These are phyloP conservation scores for Fistulina hepatica DNA, from an alignment of 1,284 basidiomycete species.

Conservation along the genomic window DNA sequence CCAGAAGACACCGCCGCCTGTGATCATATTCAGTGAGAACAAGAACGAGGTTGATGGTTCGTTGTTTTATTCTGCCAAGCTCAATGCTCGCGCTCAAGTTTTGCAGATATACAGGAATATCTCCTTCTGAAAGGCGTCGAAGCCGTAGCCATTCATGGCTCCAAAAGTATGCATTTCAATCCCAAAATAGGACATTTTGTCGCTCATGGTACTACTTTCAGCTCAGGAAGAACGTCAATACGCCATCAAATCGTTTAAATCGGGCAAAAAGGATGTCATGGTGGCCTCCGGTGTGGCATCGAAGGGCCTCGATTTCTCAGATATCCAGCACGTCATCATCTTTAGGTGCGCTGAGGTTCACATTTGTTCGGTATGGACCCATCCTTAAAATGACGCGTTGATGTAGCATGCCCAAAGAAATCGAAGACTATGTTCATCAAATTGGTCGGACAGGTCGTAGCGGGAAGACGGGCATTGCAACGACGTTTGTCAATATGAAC, in stretches of 20 bases:
- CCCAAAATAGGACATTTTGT: no score
- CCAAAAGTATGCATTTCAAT: conserved; percentile 59
- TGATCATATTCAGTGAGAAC: conserved; percentile 97
- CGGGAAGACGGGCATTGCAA: conserved; percentile 98
- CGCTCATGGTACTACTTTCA: conserved; percentile 23
- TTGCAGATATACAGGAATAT: conserved; percentile 93
- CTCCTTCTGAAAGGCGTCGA: conserved; percentile 94
- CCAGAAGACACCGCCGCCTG: conserved; percentile 97
- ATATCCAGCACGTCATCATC: conserved; percentile 96
- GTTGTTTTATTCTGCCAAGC: conserved; percentile 12
- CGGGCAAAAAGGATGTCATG: conserved; percentile 97
- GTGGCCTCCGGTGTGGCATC: conserved; percentile 96
- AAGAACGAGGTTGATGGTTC: conserved; percentile 98
- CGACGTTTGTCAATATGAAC: conserved; percentile 99
- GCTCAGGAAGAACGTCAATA: conserved; percentile 99
- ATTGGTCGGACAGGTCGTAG: conserved; percentile 96
- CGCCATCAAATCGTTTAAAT: conserved; percentile 95
- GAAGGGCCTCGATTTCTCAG: conserved; percentile 97
- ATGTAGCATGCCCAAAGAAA: conserved; percentile 99
- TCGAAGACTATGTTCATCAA: conserved; percentile 91
- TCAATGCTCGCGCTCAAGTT: conserved; percentile 1
- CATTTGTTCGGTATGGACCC: no score
- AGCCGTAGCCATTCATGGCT: conserved; percentile 97
- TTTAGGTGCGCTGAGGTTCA: no score
- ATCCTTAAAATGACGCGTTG: no score